Evolutionary conservation across 257 asterid genomes (phyloP).

Genomic region (Fraxinus pennsylvanica): DNA sequence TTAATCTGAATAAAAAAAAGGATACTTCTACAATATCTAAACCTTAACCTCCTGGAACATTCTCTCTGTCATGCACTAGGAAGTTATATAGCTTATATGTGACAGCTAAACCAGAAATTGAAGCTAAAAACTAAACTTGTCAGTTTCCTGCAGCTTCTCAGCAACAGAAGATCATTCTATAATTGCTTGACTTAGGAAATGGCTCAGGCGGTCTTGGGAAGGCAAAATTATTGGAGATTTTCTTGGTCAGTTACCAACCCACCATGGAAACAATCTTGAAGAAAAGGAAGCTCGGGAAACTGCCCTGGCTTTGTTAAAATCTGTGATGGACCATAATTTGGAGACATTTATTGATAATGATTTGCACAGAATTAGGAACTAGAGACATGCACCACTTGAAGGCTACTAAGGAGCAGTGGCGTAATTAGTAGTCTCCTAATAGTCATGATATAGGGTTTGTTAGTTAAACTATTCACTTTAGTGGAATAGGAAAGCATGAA

Average conservation of each 20-base stretch:
- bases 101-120: neutral
- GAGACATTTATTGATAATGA: neutral
- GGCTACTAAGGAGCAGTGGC: neutral
- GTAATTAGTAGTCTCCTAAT: neutral
- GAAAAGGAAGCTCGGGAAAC: neutral
- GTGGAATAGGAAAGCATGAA: neutral
- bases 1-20: no score
- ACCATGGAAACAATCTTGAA: neutral
- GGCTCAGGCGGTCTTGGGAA: neutral
- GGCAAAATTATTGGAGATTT: neutral
- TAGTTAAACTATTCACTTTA: neutral
- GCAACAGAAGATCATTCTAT: neutral
- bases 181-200: no score
- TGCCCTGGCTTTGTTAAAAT: neutral
- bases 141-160: neutral
- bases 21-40: no score
- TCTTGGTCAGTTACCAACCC: neutral
- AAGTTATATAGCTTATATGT: neutral
- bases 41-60: neutral
- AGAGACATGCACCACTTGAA: no score
- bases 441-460: neutral
- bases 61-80: neutral
- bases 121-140: neutral
- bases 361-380: neutral
- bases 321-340: neutral